A percentile compares a stretch with the other conserved stretches of the same genome.
Conservation (phyloP, 2,329 filamentous ascomycete genomes). For the Aspergillus nomiae region DNA sequence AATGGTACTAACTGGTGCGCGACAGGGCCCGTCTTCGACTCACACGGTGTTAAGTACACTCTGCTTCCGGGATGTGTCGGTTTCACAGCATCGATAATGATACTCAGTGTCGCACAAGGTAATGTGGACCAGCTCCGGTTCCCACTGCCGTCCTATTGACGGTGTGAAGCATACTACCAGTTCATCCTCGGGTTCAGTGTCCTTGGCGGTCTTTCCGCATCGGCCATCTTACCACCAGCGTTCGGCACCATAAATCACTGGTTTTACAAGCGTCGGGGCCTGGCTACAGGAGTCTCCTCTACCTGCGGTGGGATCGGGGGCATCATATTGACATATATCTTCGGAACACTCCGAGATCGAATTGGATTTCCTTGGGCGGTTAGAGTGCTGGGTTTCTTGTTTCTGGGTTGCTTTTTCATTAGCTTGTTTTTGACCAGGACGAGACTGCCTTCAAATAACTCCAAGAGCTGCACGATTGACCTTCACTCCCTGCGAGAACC, state of each 20-base stretch:
- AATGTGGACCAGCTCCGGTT: not conserved
- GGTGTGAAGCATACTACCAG: conserved; percentile 12
- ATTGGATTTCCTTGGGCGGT: conserved; percentile 22
- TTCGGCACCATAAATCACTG: conserved; percentile 27
- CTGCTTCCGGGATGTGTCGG: conserved; percentile 34
- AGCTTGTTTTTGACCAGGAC: conserved; percentile 5
- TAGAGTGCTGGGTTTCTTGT: conserved; percentile 12
- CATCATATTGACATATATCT: conserved; percentile 25
- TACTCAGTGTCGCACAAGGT: conserved; percentile 15
- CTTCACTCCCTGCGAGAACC: conserved; percentile 15
- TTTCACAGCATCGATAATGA: conserved; percentile 11
- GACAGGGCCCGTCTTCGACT: conserved; percentile 36
- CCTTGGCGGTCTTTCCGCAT: conserved; percentile 12
- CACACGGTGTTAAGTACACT: conserved; percentile 28
- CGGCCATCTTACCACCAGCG: conserved; percentile 19
- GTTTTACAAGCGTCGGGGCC: conserved; percentile 25
- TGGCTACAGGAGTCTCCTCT: conserved; percentile 25
- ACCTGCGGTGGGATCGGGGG: conserved; percentile 25
- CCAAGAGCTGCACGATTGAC: conserved; percentile 9
- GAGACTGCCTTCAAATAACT: conserved; percentile 16
- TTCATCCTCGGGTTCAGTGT: conserved; percentile 14
- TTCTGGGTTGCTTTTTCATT: not conserved
- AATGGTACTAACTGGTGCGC: not conserved
- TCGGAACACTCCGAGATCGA: conserved; percentile 9
- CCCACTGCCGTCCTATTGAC: not conserved